Conservation (phyloP, 352 stramenopile genomes). For the Peronospora belbahrii region DNA sequence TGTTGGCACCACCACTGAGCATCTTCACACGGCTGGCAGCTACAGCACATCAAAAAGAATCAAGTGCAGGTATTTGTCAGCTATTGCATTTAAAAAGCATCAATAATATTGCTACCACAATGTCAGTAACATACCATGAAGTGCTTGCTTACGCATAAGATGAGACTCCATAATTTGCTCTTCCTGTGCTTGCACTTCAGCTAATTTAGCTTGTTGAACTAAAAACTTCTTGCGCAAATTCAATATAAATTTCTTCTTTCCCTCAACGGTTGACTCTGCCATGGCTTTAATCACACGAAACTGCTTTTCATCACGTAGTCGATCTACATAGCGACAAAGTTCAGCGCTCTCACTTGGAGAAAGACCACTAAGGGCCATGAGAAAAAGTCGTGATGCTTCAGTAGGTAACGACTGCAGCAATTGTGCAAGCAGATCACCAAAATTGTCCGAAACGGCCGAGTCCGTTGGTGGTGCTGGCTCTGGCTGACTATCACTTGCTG, state of each 20-base stretch:
- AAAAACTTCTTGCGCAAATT: slow-evolving; percentile 68
- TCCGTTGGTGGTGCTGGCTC: slow-evolving; percentile 28
- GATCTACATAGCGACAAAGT: slow-evolving; percentile 66
- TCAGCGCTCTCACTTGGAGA: slow-evolving; percentile 65
- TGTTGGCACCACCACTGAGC: slow-evolving; percentile 50
- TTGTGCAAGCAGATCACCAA: slow-evolving; percentile 71
- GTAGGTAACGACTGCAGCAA: slow-evolving; percentile 62
- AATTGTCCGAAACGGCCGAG: slow-evolving; percentile 25
- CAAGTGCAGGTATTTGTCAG: background rate
- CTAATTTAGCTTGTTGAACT: slow-evolving; percentile 49
- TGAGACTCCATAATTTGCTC: slow-evolving; percentile 58
- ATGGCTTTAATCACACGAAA: slow-evolving; percentile 83
- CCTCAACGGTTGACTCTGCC: slow-evolving; percentile 65
- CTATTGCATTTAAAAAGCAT: background rate
- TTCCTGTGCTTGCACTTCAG: slow-evolving; percentile 39
- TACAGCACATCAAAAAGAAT: slow-evolving; percentile 16
- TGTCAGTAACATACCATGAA: slow-evolving; percentile 36
- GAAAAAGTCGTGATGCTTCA: slow-evolving; percentile 64
- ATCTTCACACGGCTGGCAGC: slow-evolving; percentile 59
- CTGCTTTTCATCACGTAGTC: slow-evolving; percentile 74
- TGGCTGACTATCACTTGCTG: slow-evolving; percentile 24
- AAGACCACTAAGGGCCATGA: slow-evolving; percentile 67
- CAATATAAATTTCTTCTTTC: slow-evolving; percentile 73
- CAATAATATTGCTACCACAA: background rate
- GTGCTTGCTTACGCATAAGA: slow-evolving; percentile 63